Evolutionary conservation across 805 yeast genomes (phyloP), one percentile per base, ranked within the genome.

Genomic region (Candida oleophila): DNA sequence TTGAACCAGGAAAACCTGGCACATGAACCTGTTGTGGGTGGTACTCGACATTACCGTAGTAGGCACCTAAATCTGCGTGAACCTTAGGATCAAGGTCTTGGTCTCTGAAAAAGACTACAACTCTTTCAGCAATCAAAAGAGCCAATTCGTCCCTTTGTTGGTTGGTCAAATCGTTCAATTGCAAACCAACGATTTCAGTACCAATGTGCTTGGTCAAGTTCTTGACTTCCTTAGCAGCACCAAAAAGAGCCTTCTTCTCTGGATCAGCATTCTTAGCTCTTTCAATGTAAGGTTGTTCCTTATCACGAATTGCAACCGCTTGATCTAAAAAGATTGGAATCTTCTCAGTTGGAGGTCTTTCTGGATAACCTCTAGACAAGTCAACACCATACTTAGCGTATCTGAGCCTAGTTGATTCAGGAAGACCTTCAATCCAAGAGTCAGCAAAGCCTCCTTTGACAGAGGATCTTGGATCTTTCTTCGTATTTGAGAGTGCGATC

Each of bases 51-150:
- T 60, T 62, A 25, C 67, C 67, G 54, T 53, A 64, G 46, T 60
- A 61, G 9, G 57, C 45, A 33, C 68, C 67, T 22, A 64, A 51
- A 32, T 53, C 64, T 21, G 56, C 52, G 49, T 64, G 68, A 37
- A 59, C 59, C 51, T 61, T 63, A 8, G 67, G 68, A 30, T 66
- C 60, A 20, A 64, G 52, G 43, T 61, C 67, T 49, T 64, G 68
- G 44, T 64, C 62, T 48, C 61, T 59, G 46, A 64, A 64, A 48
- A 64, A 62, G 4, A 62, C 66, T 38, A 61, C 67, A 2, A 59
- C 60, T 49, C 67, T 52, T 49, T 62, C 67, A 35, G 64, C 67
- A 28, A 62, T 48, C 41, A 62, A 55, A 7, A 61, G 49, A 22
- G 67, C 67, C 43, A 62, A 55, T 50, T 62, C 67, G 49, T 62